Evolutionary conservation across 495 filamentous ascomycete genomes (phyloP).

Genomic region (Penicillium macrosclerotiorum): DNA sequence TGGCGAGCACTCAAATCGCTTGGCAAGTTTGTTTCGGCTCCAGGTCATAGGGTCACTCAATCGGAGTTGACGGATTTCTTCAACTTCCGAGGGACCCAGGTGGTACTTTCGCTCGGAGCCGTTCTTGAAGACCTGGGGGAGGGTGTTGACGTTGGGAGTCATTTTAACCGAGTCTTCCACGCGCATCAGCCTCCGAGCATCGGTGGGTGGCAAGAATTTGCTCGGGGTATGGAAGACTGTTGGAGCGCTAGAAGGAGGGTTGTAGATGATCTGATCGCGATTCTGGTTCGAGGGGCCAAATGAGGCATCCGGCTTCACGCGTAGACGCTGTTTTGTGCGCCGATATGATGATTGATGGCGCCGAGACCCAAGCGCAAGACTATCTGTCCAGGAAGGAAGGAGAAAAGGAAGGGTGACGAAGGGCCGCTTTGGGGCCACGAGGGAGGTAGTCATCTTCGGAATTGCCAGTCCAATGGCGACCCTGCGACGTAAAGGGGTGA

Average conservation of each 20-base stretch:
- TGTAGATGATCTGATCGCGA: slow-evolving; percentile 78
- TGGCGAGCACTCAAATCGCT: slow-evolving; percentile 72
- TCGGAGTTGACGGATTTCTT: slow-evolving; percentile 73
- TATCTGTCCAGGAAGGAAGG: slow-evolving; percentile 37
- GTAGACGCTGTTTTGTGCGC: slow-evolving; percentile 69
- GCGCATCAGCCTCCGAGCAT: slow-evolving; percentile 64
- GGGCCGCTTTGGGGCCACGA: slow-evolving; percentile 33
- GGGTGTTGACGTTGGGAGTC: slow-evolving; percentile 24
- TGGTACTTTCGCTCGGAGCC: slow-evolving; percentile 69
- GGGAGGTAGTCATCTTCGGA: slow-evolving; percentile 30
- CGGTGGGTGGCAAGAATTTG: slow-evolving; percentile 81
- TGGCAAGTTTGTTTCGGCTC: slow-evolving; percentile 67
- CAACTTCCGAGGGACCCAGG: slow-evolving; percentile 68
- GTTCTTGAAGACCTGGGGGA: slow-evolving; percentile 57
- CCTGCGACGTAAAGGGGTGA: neutral
- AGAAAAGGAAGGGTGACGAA: slow-evolving; percentile 44
- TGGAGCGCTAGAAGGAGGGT: slow-evolving; percentile 83
- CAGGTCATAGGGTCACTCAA: slow-evolving; percentile 64
- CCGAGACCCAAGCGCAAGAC: slow-evolving; percentile 28
- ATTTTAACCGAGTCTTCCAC: slow-evolving; percentile 15
- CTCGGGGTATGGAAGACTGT: slow-evolving; percentile 82
- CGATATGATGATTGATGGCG: slow-evolving; percentile 68
- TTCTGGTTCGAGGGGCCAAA: slow-evolving; percentile 53
- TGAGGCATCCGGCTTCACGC: slow-evolving; percentile 69
- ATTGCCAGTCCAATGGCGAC: slow-evolving; percentile 6